Percentiles rank a stretch among this genome's conserved stretches.
These are phyloP conservation scores for Rhizoclosmatium sp. DNA, from an alignment of 192 early-diverging fungal genomes.

Conservation along the genomic window DNA sequence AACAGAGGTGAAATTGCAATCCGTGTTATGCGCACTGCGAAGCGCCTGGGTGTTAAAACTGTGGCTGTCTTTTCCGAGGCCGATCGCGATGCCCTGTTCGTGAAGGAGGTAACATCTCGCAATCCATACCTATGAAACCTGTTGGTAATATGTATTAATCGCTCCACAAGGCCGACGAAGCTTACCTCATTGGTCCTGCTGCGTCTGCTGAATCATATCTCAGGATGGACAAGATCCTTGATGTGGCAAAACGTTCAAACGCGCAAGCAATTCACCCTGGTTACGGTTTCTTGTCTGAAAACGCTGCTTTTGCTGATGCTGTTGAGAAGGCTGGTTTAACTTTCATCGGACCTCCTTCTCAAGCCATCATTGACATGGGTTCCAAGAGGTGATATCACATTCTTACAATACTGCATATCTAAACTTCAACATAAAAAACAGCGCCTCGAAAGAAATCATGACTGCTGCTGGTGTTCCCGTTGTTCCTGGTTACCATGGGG, in stretches of 20 bases:
- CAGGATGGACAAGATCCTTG: conserved; percentile 78
- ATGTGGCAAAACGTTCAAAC: conserved; percentile 75
- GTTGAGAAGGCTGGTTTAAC: conserved; percentile 69
- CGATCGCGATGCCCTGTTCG: conserved; percentile 85
- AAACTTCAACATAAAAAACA: conserved; percentile 20
- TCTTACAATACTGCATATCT: not conserved
- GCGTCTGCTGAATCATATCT: conserved; percentile 85
- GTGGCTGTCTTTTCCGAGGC: conserved; percentile 94
- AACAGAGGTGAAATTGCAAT: conserved; percentile 73
- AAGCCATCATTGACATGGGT: conserved; percentile 92
- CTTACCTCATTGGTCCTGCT: conserved; percentile 88
- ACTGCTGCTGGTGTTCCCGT: conserved; percentile 85
- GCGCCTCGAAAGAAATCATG: conserved; percentile 93
- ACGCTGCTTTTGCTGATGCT: conserved; percentile 84
- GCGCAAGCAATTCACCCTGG: conserved; percentile 97
- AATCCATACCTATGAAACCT: not conserved
- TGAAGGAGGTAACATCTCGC: conserved; percentile 64
- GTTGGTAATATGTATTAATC: not conserved
- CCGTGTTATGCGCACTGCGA: conserved; percentile 74
- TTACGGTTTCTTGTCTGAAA: conserved; percentile 97
- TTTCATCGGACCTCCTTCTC: conserved; percentile 91
- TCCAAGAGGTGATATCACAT: conserved; percentile 72
- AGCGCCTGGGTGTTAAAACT: conserved; percentile 90
- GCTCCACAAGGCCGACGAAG: conserved; percentile 82
- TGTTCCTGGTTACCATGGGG: conserved; percentile 95